Evolutionary conservation across 306 rosid species (phyloP).

Genomic region (Cyclanthera cordifolia): DNA sequence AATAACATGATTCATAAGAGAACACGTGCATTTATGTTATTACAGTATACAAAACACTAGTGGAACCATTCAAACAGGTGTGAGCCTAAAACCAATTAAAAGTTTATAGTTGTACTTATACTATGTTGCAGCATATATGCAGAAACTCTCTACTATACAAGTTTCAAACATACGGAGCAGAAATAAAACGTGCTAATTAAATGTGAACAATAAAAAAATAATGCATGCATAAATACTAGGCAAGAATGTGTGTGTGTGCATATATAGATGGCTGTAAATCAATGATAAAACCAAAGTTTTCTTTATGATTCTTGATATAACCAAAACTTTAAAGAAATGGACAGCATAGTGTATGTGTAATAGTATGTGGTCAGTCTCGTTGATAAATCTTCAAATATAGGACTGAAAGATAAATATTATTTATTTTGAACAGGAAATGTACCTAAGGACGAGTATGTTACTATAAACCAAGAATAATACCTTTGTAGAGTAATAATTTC

Average conservation of each 20-base stretch:
- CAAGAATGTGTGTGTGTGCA: not conserved
- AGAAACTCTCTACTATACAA: not conserved
- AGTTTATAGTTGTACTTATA: not conserved
- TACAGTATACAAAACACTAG: not conserved
- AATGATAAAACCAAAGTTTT: not conserved
- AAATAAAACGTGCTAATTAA: not conserved
- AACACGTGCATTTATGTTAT: not conserved
- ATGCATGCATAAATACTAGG: not conserved
- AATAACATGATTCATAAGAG: not conserved
- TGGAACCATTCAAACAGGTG: not conserved
- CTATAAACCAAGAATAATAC: slow-evolving; percentile 18
- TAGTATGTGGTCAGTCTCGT: not conserved
- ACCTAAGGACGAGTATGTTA: not conserved
- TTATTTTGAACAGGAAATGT: too few species aligned
- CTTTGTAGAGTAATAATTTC: slow-evolving; percentile 89
- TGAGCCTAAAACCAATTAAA: not conserved
- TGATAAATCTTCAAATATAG: not conserved
- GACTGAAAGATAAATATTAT: too few species aligned
- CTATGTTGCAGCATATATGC: not conserved
- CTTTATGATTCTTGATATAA: too few species aligned
- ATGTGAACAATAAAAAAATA: not conserved
- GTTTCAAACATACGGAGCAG: not conserved
- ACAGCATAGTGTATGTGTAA: not conserved
- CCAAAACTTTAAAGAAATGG: not conserved
- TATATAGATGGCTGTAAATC: not conserved